phyloP scores from a whole-genome alignment of 1,284 basidiomycete species.

The Meira nashicola region DNA sequence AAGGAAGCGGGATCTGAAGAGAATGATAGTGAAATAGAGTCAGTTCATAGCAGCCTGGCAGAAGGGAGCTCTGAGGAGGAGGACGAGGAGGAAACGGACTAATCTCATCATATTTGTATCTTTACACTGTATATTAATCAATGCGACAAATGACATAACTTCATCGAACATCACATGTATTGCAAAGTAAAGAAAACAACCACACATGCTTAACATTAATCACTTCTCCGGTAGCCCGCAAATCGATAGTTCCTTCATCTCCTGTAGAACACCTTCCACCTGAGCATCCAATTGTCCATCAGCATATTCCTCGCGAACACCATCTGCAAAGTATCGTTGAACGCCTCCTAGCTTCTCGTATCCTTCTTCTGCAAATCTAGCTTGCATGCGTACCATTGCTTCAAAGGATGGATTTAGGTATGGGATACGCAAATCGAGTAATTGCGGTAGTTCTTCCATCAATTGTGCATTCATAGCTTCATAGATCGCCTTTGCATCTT shows the following conservation, averaged over 20 bases:
- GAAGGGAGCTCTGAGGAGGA: neutral
- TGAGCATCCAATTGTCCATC: constrained; percentile 87
- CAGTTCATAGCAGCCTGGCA: neutral
- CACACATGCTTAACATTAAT: too few relatives aligned
- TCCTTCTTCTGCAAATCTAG: constrained; percentile 92
- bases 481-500: constrained; percentile 88
- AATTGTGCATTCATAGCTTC: constrained; percentile 88
- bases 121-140: too few relatives aligned
- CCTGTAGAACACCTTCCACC: constrained; percentile 84
- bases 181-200: too few relatives aligned
- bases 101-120: too few relatives aligned
- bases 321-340: constrained; percentile 65
- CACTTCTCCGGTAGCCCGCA: constrained; percentile 44
- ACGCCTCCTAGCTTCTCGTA: constrained; percentile 97
- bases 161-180: too few relatives aligned
- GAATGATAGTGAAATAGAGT: neutral
- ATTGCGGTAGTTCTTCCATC: constrained; percentile 80
- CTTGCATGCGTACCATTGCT: constrained; percentile 91
- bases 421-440: constrained; percentile 89
- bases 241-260: constrained; percentile 93
- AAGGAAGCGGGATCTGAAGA: constrained; percentile 6
- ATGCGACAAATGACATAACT: too few relatives aligned
- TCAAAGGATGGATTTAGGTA: constrained; percentile 98
- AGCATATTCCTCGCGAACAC: constrained; percentile 69
- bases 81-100: too few relatives aligned